Base-by-base conservation (phyloP, 352 stramenopile genomes). In the Phytopythium cucurbitacearum region DNA sequence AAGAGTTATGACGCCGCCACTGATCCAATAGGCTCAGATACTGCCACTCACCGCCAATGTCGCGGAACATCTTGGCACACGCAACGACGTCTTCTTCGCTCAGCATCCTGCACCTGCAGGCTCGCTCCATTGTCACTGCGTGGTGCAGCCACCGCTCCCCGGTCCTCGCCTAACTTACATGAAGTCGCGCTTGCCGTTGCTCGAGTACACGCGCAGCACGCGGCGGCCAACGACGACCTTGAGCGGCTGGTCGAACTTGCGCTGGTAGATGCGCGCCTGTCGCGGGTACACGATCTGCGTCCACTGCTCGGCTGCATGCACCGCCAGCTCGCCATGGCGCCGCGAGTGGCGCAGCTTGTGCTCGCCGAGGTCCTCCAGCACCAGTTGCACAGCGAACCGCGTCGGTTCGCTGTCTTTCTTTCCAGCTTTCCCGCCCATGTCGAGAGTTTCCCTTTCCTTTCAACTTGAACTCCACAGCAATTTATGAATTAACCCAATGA, bases 201-300 rank as follows among this genome's bases (percentile, higher is more conserved):
- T 74, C 9, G 69, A 83, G 48, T 71, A 73, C 39, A 87, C 46
- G 13, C 71, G 76, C 48, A 84, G 50, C 36, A 81, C 52, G 40
- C 64, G 66, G 48, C 60, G 63, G 32, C 71, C 62, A 7, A 71
- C 36, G 49, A 85, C 51, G 43, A 64, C 79, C 59, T 74, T 76
- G n/a, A 67, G 57, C 35, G 76, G 76, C 62, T 85, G 75, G 40
- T 69, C 61, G 54, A 85, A 83, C 43, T 53, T 77, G 55, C 76
- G 57, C 51, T 61, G 55, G 57, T 77, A 85, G 44, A 80, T 50
- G 6, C 59, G 45, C 8, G 52, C 57, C 15, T 76, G 48, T 8
- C 62, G 64, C 34, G 73, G 73, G 54, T 83, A 83, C 51, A 74
- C 59, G 40, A 83, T 60, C 52, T 67, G 59, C 48, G 60, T 70